Conservation (phyloP, 306 rosid species). For the Malus domestica region DNA sequence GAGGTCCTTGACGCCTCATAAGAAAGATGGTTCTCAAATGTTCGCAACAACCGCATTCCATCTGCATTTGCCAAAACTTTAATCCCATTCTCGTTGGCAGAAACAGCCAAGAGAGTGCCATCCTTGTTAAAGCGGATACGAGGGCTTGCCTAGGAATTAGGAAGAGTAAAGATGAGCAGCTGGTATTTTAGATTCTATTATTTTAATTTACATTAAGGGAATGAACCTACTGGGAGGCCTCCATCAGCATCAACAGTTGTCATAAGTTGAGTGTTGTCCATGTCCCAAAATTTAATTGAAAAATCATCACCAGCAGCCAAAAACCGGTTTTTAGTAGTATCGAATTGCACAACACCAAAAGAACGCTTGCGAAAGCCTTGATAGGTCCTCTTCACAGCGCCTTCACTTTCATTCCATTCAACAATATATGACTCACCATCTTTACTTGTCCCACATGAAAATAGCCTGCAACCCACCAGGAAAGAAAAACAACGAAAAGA, state of each 20-base stretch:
- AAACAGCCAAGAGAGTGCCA: conserved; percentile 85
- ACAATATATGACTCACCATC: conserved; percentile 91
- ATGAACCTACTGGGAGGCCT: conserved; percentile 80
- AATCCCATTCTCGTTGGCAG: conserved; percentile 83
- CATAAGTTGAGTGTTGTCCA: conserved; percentile 81
- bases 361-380: conserved; percentile 95
- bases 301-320: conserved; percentile 96
- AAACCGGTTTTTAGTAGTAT: conserved; percentile 81
- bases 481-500: background rate
- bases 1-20: conserved; percentile 72
- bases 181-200: background rate
- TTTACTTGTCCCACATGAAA: conserved; percentile 94
- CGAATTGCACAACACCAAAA: conserved; percentile 80
- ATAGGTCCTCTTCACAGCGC: conserved; percentile 82
- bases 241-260: conserved; percentile 87
- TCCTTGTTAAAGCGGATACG: conserved; percentile 97
- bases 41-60: conserved; percentile 52
- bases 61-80: conserved; percentile 75
- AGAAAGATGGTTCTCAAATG: conserved; percentile 64
- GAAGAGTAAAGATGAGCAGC: conserved; percentile 23
- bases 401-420: conserved; percentile 98
- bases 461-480: conserved; percentile 53
- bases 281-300: conserved; percentile 95
- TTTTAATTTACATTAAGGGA: conserved; percentile 9
- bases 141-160: conserved; percentile 71